phyloP scores from a whole-genome alignment of 148 eudicot species.

The Persicaria maculosa region DNA sequence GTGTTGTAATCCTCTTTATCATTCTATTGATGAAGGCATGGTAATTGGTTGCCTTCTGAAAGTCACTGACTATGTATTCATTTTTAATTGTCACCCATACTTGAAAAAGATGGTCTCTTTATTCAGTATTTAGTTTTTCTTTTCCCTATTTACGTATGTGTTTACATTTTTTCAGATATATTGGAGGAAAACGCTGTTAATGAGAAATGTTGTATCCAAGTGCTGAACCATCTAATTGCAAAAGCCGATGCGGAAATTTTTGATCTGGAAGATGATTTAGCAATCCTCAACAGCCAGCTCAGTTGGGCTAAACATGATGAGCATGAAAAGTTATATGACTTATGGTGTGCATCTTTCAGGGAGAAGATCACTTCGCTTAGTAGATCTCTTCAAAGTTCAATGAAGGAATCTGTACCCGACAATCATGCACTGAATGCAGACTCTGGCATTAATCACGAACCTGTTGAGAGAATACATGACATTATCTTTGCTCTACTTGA shows the following conservation, averaged over 20 bases:
- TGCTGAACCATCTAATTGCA: slow-evolving; percentile 31
- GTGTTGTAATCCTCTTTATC: background rate
- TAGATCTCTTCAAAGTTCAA: slow-evolving; percentile 25
- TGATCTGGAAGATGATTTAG: slow-evolving; percentile 59
- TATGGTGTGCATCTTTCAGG: slow-evolving; percentile 31
- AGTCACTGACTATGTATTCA: background rate
- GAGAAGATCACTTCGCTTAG: slow-evolving; percentile 35
- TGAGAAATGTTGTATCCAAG: slow-evolving; percentile 47
- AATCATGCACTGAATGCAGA: slow-evolving; percentile 14
- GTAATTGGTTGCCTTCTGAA: background rate
- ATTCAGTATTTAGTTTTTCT: background rate
- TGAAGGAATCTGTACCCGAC: slow-evolving; percentile 19
- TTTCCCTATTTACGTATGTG: background rate
- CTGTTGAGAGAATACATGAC: slow-evolving; percentile 39
- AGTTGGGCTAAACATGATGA: slow-evolving; percentile 34
- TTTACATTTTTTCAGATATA: slow-evolving; percentile 30
- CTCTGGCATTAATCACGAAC: slow-evolving; percentile 19
- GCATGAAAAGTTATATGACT: slow-evolving; percentile 36
- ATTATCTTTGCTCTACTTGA: slow-evolving; percentile 33
- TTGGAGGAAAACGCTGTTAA: slow-evolving; percentile 45
- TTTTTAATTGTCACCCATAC: background rate
- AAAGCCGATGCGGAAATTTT: slow-evolving; percentile 58
- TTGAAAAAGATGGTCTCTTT: background rate
- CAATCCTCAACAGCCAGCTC: slow-evolving; percentile 47
- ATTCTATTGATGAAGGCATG: slow-evolving; percentile 6